Percentiles rank a stretch among this genome's conserved stretches.
Evolutionary conservation across 139 green algal genomes (phyloP).

Genomic region (Dunaliella primolecta): DNA sequence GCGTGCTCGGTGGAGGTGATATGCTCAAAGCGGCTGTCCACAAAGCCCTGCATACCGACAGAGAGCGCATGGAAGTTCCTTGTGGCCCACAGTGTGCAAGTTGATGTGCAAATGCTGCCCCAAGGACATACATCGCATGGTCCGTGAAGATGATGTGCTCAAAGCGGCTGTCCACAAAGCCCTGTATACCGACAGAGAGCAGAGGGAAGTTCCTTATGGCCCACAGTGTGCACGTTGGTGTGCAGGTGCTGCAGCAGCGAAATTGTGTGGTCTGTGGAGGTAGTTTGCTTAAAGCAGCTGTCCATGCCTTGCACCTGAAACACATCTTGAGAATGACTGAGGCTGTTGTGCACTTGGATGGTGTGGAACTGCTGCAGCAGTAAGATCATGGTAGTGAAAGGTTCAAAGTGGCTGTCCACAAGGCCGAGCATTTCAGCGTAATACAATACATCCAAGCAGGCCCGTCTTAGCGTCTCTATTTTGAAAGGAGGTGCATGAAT

Average conservation of each 20-base stretch:
- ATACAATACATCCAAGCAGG: neutral
- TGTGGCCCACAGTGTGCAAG: too few species aligned
- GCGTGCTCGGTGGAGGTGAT: conserved; percentile 83
- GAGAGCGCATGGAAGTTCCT: too few species aligned
- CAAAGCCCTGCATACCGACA: conserved; percentile 87
- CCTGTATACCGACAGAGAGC: too few species aligned
- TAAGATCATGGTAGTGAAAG: conserved; percentile 78
- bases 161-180: conserved; percentile 84
- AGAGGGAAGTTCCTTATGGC: too few species aligned
- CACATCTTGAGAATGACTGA: too few species aligned
- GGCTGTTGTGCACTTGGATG: conserved; percentile 79
- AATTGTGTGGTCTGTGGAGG: conserved; percentile 82
- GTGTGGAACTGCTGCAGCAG: conserved; percentile 85
- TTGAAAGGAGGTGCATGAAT: too few species aligned
- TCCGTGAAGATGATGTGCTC: conserved; percentile 84
- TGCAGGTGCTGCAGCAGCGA: conserved; percentile 86
- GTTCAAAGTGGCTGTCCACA: conserved; percentile 82
- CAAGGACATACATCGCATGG: conserved; percentile 79
- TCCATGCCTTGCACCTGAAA: too few species aligned
- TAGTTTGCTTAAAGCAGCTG: conserved; percentile 81
- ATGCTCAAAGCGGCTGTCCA: conserved; percentile 83
- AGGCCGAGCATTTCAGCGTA: too few species aligned
- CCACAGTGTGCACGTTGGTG: conserved; percentile 79
- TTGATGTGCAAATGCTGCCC: conserved; percentile 85
- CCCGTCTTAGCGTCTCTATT: too few species aligned